phyloP scores from a whole-genome alignment of 805 yeast genomes.

The Suhomyces sp. region DNA sequence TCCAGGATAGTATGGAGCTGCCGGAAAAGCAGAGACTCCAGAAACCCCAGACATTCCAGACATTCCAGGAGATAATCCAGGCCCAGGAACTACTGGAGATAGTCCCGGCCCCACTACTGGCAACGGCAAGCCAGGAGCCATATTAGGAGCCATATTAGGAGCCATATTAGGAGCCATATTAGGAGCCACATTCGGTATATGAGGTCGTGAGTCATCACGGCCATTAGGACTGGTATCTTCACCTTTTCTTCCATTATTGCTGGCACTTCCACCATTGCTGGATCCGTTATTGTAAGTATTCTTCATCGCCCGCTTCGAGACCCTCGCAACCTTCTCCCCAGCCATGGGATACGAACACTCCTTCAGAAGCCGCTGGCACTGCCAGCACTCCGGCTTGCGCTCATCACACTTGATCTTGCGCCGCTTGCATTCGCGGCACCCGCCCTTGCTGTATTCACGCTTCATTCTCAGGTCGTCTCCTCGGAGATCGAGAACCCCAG shows the following conservation, averaged over 20 bases:
- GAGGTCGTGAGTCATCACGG: background rate
- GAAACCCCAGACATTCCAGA: no score
- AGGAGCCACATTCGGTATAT: no score
- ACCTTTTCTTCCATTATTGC: no score
- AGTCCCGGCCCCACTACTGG: background rate
- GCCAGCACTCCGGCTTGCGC: constrained; percentile 32
- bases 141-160: background rate
- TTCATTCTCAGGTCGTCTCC: constrained; percentile 6
- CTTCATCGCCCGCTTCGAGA: constrained; percentile 14
- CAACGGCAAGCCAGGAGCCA: background rate
- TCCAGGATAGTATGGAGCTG: background rate
- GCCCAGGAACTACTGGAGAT: no score
- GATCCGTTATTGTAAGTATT: no score
- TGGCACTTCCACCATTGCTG: no score
- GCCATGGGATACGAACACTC: constrained; percentile 34
- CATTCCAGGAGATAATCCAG: no score
- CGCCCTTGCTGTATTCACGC: constrained; percentile 33
- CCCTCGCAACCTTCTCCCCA: constrained; percentile 37
- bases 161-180: background rate
- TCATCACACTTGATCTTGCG: constrained; percentile 44
- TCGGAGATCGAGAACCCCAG: constrained; percentile 12
- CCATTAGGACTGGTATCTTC: no score
- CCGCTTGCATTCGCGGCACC: constrained; percentile 43
- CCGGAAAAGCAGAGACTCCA: background rate
- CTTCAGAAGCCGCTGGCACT: constrained; percentile 31